phyloP scores from a whole-genome alignment of 1,284 basidiomycete species.

The Heterobasidion occidentale region DNA sequence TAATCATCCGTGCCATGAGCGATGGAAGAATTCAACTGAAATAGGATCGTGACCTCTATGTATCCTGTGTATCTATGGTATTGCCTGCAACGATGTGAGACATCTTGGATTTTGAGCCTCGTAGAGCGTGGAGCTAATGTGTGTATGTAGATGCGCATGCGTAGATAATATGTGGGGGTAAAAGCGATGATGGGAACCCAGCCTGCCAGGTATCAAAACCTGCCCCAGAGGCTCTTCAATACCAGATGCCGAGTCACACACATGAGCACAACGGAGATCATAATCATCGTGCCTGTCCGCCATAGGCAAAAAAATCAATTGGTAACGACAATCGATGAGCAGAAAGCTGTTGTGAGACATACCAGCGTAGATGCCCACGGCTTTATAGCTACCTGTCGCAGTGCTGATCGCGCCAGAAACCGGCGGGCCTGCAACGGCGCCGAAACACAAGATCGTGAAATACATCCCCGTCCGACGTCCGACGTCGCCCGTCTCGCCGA shows the following conservation, averaged over 20 bases:
- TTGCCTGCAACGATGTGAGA: no score
- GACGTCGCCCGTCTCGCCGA: constrained; percentile 53
- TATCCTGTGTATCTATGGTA: no score
- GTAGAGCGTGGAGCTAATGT: no score
- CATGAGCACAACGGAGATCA: constrained; percentile 10
- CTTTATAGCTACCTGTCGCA: constrained; percentile 34
- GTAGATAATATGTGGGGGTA: no score
- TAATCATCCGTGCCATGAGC: no score
- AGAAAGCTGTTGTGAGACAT: background rate
- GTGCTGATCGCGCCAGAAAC: constrained; percentile 50
- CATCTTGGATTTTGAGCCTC: no score
- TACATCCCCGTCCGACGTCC: constrained; percentile 54
- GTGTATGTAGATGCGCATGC: no score
- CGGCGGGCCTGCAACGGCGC: constrained; percentile 44
- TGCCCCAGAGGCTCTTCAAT: constrained; percentile 5
- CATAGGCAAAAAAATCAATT: background rate
- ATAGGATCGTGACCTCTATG: no score
- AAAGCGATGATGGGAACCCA: no score
- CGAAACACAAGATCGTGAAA: constrained; percentile 40
- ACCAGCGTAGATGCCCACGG: constrained; percentile 60
- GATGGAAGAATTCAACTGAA: no score
- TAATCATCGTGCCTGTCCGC: constrained; percentile 8
- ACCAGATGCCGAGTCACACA: constrained; percentile 6
- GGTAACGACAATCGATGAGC: background rate
- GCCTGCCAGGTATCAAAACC: background rate